Percentiles rank a stretch among this genome's conserved stretches.
These are phyloP conservation scores for Rhododendron simsii DNA, from an alignment of 148 eudicot genomes.

Conservation along the genomic window DNA sequence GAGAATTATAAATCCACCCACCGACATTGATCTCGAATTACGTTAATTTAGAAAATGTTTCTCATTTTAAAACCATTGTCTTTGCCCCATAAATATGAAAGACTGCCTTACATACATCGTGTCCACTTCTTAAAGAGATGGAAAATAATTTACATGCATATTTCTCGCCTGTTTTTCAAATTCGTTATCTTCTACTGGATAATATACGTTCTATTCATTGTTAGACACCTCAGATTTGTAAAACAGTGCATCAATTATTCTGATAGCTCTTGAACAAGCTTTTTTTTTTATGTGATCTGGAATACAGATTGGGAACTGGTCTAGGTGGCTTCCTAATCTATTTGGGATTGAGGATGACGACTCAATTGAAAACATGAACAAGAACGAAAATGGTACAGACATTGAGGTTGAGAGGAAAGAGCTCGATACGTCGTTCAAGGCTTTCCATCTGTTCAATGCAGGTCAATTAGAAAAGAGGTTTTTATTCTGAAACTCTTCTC, in stretches of 20 bases:
- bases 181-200: neutral
- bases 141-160: neutral
- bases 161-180: neutral
- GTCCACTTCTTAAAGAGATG: neutral
- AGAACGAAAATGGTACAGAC: too few relatives aligned
- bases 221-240: neutral
- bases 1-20: slow-evolving; percentile 17
- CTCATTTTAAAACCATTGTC: neutral
- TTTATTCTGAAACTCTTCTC: slow-evolving; percentile 7
- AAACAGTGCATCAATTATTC: neutral
- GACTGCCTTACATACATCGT: neutral
- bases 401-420: slow-evolving; percentile 16
- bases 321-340: slow-evolving; percentile 76
- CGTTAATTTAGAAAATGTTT: neutral
- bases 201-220: neutral
- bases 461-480: slow-evolving; percentile 88
- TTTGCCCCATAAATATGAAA: neutral
- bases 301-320: slow-evolving; percentile 92
- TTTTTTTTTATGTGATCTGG: neutral
- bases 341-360: slow-evolving; percentile 77
- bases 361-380: slow-evolving; percentile 27
- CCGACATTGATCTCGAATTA: neutral
- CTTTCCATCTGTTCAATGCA: slow-evolving; percentile 78
- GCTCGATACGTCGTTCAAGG: slow-evolving; percentile 43
- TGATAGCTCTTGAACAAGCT: neutral